Percentiles rank a stretch among this genome's conserved stretches.
Evolutionary conservation across 2,329 filamentous ascomycete species (phyloP).

Genomic region (Colletotrichum sp.): DNA sequence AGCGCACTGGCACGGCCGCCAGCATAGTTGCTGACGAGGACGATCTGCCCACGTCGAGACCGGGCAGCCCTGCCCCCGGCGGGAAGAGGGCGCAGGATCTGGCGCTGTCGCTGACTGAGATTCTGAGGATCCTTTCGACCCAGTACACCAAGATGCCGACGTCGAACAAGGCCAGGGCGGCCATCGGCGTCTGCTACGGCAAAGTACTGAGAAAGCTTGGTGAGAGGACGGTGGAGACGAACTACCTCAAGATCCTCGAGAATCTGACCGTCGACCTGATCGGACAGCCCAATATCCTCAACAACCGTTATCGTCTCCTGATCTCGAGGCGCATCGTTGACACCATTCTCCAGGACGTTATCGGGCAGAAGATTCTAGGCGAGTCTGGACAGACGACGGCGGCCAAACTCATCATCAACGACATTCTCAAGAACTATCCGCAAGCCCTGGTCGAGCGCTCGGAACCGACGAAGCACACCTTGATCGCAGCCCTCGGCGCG

Average conservation of each 20-base stretch:
- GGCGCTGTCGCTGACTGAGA: slow-evolving; percentile 75
- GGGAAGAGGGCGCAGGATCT: slow-evolving; percentile 75
- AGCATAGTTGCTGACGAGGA: slow-evolving; percentile 75
- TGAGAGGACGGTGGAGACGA: slow-evolving; percentile 80
- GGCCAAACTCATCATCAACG: slow-evolving; percentile 82
- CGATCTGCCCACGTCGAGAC: slow-evolving; percentile 62
- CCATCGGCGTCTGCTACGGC: slow-evolving; percentile 86
- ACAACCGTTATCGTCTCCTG: slow-evolving; percentile 87
- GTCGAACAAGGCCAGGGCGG: slow-evolving; percentile 80
- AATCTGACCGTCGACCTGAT: slow-evolving; percentile 83
- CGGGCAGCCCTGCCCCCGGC: slow-evolving; percentile 75
- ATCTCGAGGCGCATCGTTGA: slow-evolving; percentile 85
- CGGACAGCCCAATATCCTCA: slow-evolving; percentile 74
- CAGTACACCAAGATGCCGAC: slow-evolving; percentile 83
- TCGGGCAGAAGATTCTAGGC: slow-evolving; percentile 82
- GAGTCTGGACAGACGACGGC: slow-evolving; percentile 88
- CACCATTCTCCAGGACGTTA: slow-evolving; percentile 81
- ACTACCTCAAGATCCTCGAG: slow-evolving; percentile 81
- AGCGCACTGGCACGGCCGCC: slow-evolving; percentile 64
- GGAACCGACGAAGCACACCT: slow-evolving; percentile 85
- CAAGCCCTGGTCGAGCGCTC: slow-evolving; percentile 85
- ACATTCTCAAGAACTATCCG: slow-evolving; percentile 92
- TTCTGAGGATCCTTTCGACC: slow-evolving; percentile 77
- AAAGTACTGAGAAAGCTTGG: slow-evolving; percentile 80
- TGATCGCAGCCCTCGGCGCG: slow-evolving; percentile 80